These are phyloP conservation scores for Paramecium tetraurelia DNA, from an alignment of 73 alveolate genomes.

Conservation along the genomic window DNA sequence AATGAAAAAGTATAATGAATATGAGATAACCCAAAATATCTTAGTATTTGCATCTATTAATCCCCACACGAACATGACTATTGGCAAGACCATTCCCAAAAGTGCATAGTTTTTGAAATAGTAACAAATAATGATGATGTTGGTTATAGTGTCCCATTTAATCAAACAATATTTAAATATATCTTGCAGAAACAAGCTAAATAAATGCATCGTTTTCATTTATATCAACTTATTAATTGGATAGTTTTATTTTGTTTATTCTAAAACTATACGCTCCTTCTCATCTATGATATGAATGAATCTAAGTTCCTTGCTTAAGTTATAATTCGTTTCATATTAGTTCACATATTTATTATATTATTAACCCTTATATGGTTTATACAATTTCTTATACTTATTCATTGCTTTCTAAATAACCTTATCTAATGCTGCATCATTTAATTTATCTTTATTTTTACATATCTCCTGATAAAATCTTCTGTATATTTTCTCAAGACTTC, in stretches of 20 bases:
- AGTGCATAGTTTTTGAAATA: not conserved
- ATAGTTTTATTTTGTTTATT: not conserved
- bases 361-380: not conserved
- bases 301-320: not conserved
- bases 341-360: not conserved
- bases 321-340: not conserved
- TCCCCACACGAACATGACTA: not conserved
- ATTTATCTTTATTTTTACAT: not conserved
- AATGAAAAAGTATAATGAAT: not conserved
- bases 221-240: not conserved
- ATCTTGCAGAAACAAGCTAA: not conserved
- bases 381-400: not conserved
- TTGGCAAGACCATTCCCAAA: conserved; percentile 5
- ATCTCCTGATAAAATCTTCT: not conserved
- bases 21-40: not conserved
- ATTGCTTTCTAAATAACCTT: not conserved
- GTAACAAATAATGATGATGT: not conserved
- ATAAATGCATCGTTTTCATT: not conserved
- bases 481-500: not conserved
- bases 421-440: not conserved
- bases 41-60: not conserved
- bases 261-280: not conserved
- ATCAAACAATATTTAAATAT: not conserved
- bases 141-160: conserved; percentile 16
- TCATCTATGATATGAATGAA: not conserved